These are phyloP conservation scores for Beta macrorhiza DNA, from an alignment of 179 eudicot species.

Conservation along the genomic window DNA sequence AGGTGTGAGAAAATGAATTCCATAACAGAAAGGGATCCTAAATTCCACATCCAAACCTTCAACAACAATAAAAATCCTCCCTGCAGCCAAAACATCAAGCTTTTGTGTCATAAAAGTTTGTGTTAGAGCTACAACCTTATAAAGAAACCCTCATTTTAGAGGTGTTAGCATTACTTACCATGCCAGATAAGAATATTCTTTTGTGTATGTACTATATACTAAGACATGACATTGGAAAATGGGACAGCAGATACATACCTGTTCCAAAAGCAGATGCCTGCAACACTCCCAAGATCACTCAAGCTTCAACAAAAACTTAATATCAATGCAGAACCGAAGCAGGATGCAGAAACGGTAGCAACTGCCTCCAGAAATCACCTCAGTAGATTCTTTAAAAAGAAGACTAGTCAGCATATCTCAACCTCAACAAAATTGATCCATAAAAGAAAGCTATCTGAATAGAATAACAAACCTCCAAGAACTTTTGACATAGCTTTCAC, in stretches of 20 bases:
- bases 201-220: not conserved
- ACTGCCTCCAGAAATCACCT: conserved; percentile 47
- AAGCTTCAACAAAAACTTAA: conserved; percentile 62
- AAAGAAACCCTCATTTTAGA: too few relatives aligned
- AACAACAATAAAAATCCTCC: not conserved
- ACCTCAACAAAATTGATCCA: not conserved
- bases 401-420: conserved; percentile 18
- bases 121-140: not conserved
- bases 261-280: conserved; percentile 59
- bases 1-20: not conserved
- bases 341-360: conserved; percentile 55
- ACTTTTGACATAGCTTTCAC: conserved; percentile 51
- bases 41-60: not conserved
- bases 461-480: conserved; percentile 30
- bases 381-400: conserved; percentile 38
- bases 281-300: conserved; percentile 65
- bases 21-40: not conserved
- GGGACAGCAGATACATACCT: conserved; percentile 38
- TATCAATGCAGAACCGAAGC: conserved; percentile 55
- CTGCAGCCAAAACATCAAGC: not conserved
- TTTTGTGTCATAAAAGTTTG: not conserved
- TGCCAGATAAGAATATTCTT: not conserved
- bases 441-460: not conserved
- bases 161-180: not conserved
- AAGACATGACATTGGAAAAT: not conserved